Evolutionary conservation across 106 monocot species (phyloP).

Genomic region (Allium sativum): DNA sequence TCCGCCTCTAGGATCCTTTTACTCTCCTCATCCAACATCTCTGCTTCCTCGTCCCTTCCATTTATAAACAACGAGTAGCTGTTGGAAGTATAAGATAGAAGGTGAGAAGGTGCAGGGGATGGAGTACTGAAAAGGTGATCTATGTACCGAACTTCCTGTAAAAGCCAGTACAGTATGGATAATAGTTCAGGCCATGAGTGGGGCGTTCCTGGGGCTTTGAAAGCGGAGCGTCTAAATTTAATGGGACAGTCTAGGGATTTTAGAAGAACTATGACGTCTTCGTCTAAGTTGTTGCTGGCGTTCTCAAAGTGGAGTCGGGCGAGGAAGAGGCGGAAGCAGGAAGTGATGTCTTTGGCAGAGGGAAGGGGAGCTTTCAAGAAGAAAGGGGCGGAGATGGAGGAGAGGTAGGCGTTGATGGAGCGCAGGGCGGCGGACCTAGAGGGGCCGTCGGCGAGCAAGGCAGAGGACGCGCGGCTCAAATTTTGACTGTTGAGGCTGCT

Average conservation of each 20-base stretch:
- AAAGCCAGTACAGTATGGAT: slow-evolving; percentile 62
- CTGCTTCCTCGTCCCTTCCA: slow-evolving; percentile 56
- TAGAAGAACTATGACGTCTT: slow-evolving; percentile 46
- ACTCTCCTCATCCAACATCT: slow-evolving; percentile 47
- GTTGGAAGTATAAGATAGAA: slow-evolving; percentile 24
- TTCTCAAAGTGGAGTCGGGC: slow-evolving; percentile 24
- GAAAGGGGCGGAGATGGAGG: slow-evolving; percentile 24
- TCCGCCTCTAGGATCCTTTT: slow-evolving; percentile 9
- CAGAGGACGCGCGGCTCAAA: slow-evolving; percentile 5
- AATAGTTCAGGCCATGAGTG: slow-evolving; percentile 76
- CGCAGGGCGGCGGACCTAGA: slow-evolving; percentile 37
- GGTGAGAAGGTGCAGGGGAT: slow-evolving; percentile 1
- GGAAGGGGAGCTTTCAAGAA: slow-evolving; percentile 51
- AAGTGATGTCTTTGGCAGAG: slow-evolving; percentile 50
- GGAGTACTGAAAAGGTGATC: slow-evolving; percentile 19
- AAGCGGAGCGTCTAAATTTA: slow-evolving; percentile 61
- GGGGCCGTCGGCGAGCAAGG: slow-evolving; percentile 24
- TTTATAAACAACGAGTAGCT: slow-evolving; percentile 53
- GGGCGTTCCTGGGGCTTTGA: slow-evolving; percentile 71
- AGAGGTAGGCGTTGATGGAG: slow-evolving; percentile 56
- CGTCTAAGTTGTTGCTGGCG: slow-evolving; percentile 7
- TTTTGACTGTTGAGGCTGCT: slow-evolving; percentile 39
- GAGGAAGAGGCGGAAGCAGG: slow-evolving; percentile 35
- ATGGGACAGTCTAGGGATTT: slow-evolving; percentile 40
- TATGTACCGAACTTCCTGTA: slow-evolving; percentile 34